Evolutionary conservation across 805 yeast species (phyloP).

Genomic region (Ogataea zsoltii): DNA sequence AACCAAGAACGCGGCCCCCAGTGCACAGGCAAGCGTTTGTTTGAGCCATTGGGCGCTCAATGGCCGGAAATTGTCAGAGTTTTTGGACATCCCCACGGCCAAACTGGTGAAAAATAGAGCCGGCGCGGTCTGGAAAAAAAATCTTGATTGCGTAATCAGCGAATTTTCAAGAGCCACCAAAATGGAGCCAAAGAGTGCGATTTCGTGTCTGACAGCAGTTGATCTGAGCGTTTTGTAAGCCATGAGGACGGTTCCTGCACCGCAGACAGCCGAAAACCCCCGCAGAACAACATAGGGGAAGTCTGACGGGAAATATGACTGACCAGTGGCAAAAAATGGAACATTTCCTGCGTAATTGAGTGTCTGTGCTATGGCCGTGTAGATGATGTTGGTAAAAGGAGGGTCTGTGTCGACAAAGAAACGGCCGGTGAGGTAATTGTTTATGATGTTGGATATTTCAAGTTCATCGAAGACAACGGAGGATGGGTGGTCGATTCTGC

Average conservation of each 20-base stretch:
- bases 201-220: conserved; percentile 50
- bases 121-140: conserved; percentile 47
- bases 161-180: conserved; percentile 66
- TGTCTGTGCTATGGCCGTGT: conserved; percentile 56
- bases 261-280: conserved; percentile 54
- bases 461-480: conserved; percentile 91
- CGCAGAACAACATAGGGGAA: conserved; percentile 59
- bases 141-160: conserved; percentile 59
- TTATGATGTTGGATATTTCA: conserved; percentile 87
- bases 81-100: conserved; percentile 36
- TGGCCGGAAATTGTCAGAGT: conserved; percentile 35
- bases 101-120: conserved; percentile 47
- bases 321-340: conserved; percentile 56
- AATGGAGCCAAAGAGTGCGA: conserved; percentile 52
- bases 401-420: conserved; percentile 80
- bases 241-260: conserved; percentile 52
- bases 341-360: conserved; percentile 66
- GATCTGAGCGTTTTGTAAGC: conserved; percentile 56
- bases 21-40: conserved; percentile 47
- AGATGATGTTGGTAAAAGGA: conserved; percentile 74
- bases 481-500: conserved; percentile 59
- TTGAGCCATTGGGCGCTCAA: conserved; percentile 55
- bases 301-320: conserved; percentile 12
- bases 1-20: conserved; percentile 52
- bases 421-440: conserved; percentile 66